Evolutionary conservation across 2,329 filamentous ascomycete genomes (phyloP).

Genomic region (Alternaria sp.): DNA sequence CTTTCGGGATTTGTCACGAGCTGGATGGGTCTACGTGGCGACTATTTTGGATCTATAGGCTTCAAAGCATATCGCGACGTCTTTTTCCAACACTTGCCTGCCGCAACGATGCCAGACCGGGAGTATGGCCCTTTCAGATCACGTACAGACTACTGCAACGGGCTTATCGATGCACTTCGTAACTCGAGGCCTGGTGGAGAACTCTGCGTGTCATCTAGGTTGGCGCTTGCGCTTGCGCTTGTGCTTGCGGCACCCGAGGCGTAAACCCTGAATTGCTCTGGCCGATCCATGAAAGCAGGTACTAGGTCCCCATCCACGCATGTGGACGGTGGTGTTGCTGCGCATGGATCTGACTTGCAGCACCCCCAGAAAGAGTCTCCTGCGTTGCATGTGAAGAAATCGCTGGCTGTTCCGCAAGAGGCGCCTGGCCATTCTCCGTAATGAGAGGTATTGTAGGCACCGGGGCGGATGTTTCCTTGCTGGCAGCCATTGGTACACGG

Average conservation of each 20-base stretch:
- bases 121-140: too few species aligned
- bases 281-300: conserved; percentile 36
- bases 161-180: too few species aligned
- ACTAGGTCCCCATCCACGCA: conserved; percentile 45
- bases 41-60: too few species aligned
- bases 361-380: conserved; percentile 29
- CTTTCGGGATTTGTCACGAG: too few species aligned
- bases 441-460: conserved; percentile 45
- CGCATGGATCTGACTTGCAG: conserved; percentile 49
- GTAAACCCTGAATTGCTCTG: conserved; percentile 33
- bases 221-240: conserved; percentile 3
- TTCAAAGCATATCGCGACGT: too few species aligned
- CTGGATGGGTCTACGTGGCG: too few species aligned
- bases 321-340: conserved; percentile 18
- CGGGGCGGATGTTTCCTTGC: conserved; percentile 43
- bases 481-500: conserved; percentile 53
- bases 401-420: conserved; percentile 38
- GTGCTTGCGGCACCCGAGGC: background rate
- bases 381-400: conserved; percentile 51
- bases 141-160: too few species aligned
- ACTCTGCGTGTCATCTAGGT: conserved; percentile 18
- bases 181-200: too few species aligned
- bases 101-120: too few species aligned
- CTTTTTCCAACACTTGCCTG: too few species aligned
- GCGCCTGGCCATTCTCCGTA: conserved; percentile 47